Evolutionary conservation across 2,329 filamentous ascomycete species (phyloP).

Genomic region (Corniculantispora saksenae): DNA sequence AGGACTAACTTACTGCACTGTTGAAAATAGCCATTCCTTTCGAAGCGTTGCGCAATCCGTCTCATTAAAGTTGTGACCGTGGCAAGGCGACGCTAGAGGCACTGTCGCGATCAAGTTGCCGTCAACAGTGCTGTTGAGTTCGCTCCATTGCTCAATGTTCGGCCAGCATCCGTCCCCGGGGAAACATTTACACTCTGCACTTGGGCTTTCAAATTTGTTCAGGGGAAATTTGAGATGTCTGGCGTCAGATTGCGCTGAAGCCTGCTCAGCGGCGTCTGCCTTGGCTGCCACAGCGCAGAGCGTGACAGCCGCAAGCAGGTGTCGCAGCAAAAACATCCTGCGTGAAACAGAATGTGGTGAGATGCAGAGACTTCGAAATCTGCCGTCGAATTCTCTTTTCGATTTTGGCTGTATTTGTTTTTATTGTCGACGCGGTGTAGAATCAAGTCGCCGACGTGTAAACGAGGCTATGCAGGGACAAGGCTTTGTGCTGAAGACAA

Average conservation of each 20-base stretch:
- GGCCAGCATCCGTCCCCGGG: slow-evolving; percentile 6
- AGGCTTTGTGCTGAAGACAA: neutral
- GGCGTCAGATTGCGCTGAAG: neutral
- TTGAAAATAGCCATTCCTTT: slow-evolving; percentile 31
- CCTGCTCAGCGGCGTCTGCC: neutral
- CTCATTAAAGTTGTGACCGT: slow-evolving; percentile 45
- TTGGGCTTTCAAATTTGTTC: neutral
- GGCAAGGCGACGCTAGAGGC: slow-evolving; percentile 53
- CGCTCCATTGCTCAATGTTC: neutral
- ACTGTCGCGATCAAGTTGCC: slow-evolving; percentile 51
- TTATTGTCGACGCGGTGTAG: neutral
- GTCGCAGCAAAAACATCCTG: neutral
- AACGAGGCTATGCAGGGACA: neutral
- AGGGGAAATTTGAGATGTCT: neutral
- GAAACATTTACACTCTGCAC: slow-evolving; percentile 19
- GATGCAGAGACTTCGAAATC: neutral
- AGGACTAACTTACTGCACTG: slow-evolving; percentile 31
- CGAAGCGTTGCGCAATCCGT: slow-evolving; percentile 40
- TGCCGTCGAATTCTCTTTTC: neutral
- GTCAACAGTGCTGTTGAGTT: slow-evolving; percentile 9
- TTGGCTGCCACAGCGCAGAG: neutral
- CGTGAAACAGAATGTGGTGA: neutral
- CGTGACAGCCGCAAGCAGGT: neutral
- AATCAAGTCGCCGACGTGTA: neutral
- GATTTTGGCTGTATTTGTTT: neutral